Evolutionary conservation across 305 asterid genomes (phyloP), one percentile per base, ranked within the genome.

Genomic region (Withania somnifera): DNA sequence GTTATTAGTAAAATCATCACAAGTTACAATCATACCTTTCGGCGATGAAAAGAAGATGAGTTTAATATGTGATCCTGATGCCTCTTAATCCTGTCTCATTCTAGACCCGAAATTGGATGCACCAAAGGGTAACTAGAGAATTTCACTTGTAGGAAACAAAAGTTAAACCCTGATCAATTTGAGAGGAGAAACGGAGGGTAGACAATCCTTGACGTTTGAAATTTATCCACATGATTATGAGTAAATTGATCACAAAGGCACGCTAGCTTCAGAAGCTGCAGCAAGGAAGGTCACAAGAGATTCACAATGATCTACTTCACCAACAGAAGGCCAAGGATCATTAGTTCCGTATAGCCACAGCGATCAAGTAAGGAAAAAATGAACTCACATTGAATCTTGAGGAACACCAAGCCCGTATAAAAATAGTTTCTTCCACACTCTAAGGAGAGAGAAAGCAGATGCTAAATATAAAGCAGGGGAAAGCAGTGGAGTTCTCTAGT

Each of bases 401-500:
- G 78, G 34, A 69, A 69, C 53, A 69, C 78, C 78, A 69, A 11
- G 78, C 54, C 34, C 56, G 6, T 40, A 20, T 69, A 69, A 40
- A 19, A 69, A 40, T 69, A 20, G 54, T 13, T 69, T 68, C 20
- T 69, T 54, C 7, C 56, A 69, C 34, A 69, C 53, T 38, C 54
- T 68, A 42, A 69, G 34, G 20, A 40, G 56, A 20, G 54, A 69
- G 40, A 40, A 19, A 68, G 20, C 36, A 69, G 54, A 6, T 69
- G 54, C 11, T 20, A 69, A 69, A 42, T 69, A 69, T 42, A 34
- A 36, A 20, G 78, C 56, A 69, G 84, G 83, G 52, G 84, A 36
- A 30, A 68, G 80, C 15, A 77, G 85, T 85, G 84, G 69, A 76
- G 61, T 51, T 20, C 53, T 52, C 9, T 81, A 36, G 60, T 34